Evolutionary conservation across 1,284 basidiomycete species (phyloP).

Genomic region (Phylloboletellus chloephorus): DNA sequence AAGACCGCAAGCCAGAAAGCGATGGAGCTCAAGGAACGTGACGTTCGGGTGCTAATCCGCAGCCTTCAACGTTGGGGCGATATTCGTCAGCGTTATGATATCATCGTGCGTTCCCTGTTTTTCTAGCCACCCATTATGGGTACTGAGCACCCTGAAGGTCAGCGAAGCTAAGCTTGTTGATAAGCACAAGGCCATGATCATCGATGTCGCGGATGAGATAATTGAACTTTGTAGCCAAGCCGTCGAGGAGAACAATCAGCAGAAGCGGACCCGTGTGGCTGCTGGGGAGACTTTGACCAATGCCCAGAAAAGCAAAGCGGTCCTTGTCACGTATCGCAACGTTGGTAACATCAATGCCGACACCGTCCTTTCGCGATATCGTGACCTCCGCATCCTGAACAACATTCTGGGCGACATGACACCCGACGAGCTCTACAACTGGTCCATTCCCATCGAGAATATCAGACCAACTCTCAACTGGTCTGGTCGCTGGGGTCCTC

Average conservation of each 20-base stretch:
- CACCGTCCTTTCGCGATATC: conserved; percentile 86
- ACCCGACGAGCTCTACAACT: conserved; percentile 67
- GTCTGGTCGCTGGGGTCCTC: conserved; percentile 92
- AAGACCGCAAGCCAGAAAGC: conserved; percentile 89
- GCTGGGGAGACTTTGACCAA: conserved; percentile 83
- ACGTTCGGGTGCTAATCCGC: conserved; percentile 92
- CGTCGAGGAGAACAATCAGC: conserved; percentile 78
- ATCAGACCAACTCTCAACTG: conserved; percentile 93
- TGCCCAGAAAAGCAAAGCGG: conserved; percentile 91
- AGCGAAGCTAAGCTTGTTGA: conserved; percentile 88
- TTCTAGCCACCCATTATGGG: conserved; percentile 7
- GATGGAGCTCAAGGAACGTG: conserved; percentile 95
- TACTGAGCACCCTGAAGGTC: conserved; percentile 47
- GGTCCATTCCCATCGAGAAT: conserved; percentile 87
- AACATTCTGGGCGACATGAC: conserved; percentile 67
- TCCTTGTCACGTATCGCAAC: conserved; percentile 85
- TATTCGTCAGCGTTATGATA: conserved; percentile 89
- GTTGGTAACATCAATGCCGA: conserved; percentile 97
- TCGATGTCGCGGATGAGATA: conserved; percentile 90
- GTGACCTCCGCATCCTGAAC: conserved; percentile 86
- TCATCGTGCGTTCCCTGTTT: conserved; percentile 61
- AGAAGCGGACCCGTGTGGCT: conserved; percentile 70
- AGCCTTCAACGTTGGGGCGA: conserved; percentile 98
- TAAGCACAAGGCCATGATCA: conserved; percentile 92
- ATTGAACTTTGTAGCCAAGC: conserved; percentile 82